Evolutionary conservation across 306 rosid genomes (phyloP), one percentile per base, ranked within the genome.

Genomic region (Morella rubra): DNA sequence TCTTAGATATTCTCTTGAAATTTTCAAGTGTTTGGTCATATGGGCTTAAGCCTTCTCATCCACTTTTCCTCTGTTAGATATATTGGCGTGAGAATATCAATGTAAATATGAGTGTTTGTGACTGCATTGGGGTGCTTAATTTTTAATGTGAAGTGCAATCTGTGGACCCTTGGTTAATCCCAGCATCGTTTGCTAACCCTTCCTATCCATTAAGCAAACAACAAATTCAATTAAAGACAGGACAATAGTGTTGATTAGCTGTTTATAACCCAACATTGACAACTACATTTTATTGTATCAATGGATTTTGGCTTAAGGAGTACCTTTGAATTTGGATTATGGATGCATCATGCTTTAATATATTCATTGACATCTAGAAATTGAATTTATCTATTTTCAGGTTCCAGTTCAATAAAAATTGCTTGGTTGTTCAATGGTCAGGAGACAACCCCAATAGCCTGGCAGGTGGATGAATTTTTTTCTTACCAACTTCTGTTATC

Each of bases 401-500:
- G 85, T 90, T 80, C 75, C 62, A 75, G 77, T 95, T 95, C 81
- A 88, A 86, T 87, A 86, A 85, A 80, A 74, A 89, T 72, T 95
- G 99, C 83, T 76, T 88, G 85, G 89, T 86, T 73, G 82, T 92
- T 87, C 95, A 89, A 71, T 92, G 99, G 97, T 92, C 99, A 55
- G 99, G 99, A 80, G 99, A 95, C 87, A 95, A 95, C 79, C 99
- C 97, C 54, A 95, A 95, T 82, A 95, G 99, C 82, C 80, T 95
- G 6, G 99, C 97, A 89, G 99, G 99, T 95, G 69, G 84, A 59
- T 55, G 22, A 50, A 47, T 71, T 79, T 83, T 56, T 80, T 77
- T 74, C 18, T 41, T 66, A 51, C 44, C 54, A 66, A 47, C 69
- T 66, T 76, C 52, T 66, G 19, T 74, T 74, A 12, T 20, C 27